Evolutionary conservation across 352 stramenopile genomes (phyloP).

Genomic region (Globisporangium okanoganense): DNA sequence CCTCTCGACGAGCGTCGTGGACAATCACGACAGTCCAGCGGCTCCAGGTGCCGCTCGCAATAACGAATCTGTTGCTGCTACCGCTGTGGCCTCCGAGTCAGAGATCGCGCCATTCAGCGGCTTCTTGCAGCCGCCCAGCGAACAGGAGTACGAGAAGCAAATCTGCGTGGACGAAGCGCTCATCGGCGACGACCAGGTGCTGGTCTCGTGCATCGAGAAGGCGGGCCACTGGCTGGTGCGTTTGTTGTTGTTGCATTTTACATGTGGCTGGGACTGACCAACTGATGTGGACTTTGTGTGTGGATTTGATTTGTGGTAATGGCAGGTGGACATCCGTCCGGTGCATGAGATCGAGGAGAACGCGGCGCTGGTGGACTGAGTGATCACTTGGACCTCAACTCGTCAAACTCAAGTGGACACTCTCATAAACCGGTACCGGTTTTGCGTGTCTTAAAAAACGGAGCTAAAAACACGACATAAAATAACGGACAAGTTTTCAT

Average conservation of each 20-base stretch:
- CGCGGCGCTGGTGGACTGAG: neutral
- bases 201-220: constrained; percentile 55
- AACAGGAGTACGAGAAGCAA: constrained; percentile 25
- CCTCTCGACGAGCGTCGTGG: constrained; percentile 71
- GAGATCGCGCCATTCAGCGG: constrained; percentile 35
- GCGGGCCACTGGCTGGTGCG: constrained; percentile 58
- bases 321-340: constrained; percentile 37
- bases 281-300: neutral
- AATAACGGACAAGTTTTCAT: neutral
- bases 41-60: neutral
- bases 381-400: neutral
- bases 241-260: neutral
- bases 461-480: neutral
- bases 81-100: constrained; percentile 2
- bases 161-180: constrained; percentile 30
- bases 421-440: neutral
- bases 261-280: neutral
- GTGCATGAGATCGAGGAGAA: constrained; percentile 32
- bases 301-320: constrained; percentile 11
- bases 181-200: constrained; percentile 48
- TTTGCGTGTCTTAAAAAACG: neutral
- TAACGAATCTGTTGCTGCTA: neutral
- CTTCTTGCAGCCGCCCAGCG: constrained; percentile 48
- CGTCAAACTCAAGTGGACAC: neutral
- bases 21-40: constrained; percentile 29